phyloP scores from a whole-genome alignment of 2,329 filamentous ascomycete species.

The Alternaria consortialis region DNA sequence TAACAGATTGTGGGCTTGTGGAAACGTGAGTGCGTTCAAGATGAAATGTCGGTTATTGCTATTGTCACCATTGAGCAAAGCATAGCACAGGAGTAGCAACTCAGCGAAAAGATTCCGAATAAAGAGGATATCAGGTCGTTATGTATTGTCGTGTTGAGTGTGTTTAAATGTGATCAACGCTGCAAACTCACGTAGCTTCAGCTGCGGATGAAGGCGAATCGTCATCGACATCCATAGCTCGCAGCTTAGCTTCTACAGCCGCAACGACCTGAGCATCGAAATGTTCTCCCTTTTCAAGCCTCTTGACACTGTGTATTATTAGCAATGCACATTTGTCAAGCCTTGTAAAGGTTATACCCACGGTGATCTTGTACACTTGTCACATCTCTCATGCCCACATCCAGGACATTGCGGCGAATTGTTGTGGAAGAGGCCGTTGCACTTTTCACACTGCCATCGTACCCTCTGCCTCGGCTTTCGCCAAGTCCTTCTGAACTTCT shows the following conservation, averaged over 20 bases:
- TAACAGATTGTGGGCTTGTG: not conserved
- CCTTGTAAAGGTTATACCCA: conserved; percentile 39
- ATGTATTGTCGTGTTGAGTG: not conserved
- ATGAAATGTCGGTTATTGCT: no score
- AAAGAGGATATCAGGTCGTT: not conserved
- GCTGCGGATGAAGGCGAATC: conserved; percentile 30
- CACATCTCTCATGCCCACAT: conserved; percentile 69
- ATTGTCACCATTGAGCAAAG: not conserved
- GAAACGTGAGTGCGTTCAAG: not conserved
- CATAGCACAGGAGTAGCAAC: not conserved
- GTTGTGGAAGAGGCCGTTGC: conserved; percentile 66
- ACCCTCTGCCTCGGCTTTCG: conserved; percentile 57
- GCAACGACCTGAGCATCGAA: conserved; percentile 69
- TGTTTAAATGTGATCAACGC: not conserved
- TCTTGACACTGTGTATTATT: conserved; percentile 59
- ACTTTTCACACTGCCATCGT: conserved; percentile 67
- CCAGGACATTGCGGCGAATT: conserved; percentile 65
- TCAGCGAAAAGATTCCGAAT: not conserved
- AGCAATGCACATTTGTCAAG: conserved; percentile 7
- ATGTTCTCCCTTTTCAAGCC: conserved; percentile 63
- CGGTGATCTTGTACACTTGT: conserved; percentile 65
- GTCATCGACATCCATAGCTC: conserved; percentile 41
- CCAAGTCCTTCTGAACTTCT: conserved; percentile 50
- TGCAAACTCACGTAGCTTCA: conserved; percentile 20
- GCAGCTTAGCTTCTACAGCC: conserved; percentile 65